Evolutionary conservation across 2,329 filamentous ascomycete species (phyloP), one percentile per base, ranked within the genome.

Genomic region (Venturia nashicola): DNA sequence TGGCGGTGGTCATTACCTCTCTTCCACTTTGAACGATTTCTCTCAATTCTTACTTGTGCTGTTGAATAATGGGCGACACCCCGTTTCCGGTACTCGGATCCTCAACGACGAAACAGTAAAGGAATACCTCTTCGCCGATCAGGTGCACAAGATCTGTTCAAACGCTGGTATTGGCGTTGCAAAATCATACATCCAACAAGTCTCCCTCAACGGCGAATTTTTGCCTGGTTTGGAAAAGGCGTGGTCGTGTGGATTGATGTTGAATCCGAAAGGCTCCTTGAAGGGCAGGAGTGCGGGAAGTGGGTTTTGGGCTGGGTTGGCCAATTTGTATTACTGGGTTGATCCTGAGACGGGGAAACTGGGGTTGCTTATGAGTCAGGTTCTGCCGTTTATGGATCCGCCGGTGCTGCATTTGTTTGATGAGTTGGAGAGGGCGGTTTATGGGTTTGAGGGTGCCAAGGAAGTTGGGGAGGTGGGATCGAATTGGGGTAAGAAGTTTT

Each of bases 41-140:
- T 64, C 70, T 73, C 48, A 83, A 66, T 78, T 89, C 32, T 77
- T 90, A 2, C 78, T 83, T 0, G 78, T 80, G 0, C 74, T 90
- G 1, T 74, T 89, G 34, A 90, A 89, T 69, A 75, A 86, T 66
- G 87, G 87, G 54, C 81, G 76, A 0, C 84, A 80, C 43, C 83
- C 86, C 0, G 76, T 68, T 0, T 88, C 84, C 0, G 80, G 81
- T 0, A 71, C 72, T 0, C 76, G 77, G 61, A 79, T 90, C 42
- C 76, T 90, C 8, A 74, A 77, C 23, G 76, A 79, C 16, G 75
- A 78, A 36, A 87, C 85, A 0, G 81, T 89, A 0, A 18, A 59
- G 11, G 78, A 85, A 18, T 73, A 81, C 39, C 86, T 89, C 82
- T 88, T 85, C 71, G 76, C 76, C 64, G 88, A 89, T 70, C 85